A percentile compares a stretch with the other conserved stretches of the same genome.
phyloP scores from a whole-genome alignment of 768 basidiomycete genomes.

The Rhizopogon vesiculosus region DNA sequence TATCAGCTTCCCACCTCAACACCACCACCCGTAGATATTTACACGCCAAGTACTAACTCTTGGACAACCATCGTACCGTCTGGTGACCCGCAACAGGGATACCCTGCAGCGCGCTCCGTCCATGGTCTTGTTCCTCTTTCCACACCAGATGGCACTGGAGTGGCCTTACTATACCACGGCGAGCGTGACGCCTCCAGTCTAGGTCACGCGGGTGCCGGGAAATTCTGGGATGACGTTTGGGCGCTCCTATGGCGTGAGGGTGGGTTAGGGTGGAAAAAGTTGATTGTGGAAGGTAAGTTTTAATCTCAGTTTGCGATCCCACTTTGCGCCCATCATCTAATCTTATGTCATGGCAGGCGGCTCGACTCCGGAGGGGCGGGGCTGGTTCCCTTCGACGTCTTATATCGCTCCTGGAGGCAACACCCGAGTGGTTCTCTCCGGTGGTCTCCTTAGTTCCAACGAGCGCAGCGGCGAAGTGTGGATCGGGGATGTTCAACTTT shows the following conservation, averaged over 20 bases:
- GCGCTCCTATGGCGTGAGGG: constrained; percentile 17
- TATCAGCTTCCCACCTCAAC: constrained; percentile 27
- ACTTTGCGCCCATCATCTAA: neutral
- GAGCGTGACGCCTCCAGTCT: constrained; percentile 29
- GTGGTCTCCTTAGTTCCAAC: constrained; percentile 38
- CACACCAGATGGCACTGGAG: neutral
- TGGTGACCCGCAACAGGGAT: constrained; percentile 21
- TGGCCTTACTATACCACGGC: constrained; percentile 33
- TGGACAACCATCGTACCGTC: constrained; percentile 22
- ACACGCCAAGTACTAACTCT: constrained; percentile 16
- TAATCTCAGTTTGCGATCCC: neutral
- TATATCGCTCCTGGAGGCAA: constrained; percentile 17
- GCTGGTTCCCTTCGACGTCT: constrained; percentile 37
- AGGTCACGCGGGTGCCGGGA: constrained; percentile 35
- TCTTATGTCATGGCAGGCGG: neutral
- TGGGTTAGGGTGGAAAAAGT: constrained; percentile 24
- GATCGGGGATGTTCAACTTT: constrained; percentile 29
- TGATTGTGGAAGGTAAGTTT: constrained; percentile 9
- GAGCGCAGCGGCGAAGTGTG: constrained; percentile 37
- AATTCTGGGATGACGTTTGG: constrained; percentile 39
- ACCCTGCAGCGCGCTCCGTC: constrained; percentile 30
- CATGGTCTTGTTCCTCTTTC: constrained; percentile 28
- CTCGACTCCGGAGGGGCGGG: constrained; percentile 28
- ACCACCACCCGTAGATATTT: constrained; percentile 29
- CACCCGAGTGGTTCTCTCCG: constrained; percentile 29